A percentile compares a stretch with the other conserved stretches of the same genome.
Evolutionary conservation across 2,329 filamentous ascomycete species (phyloP).

Genomic region (Thelonectria olida): DNA sequence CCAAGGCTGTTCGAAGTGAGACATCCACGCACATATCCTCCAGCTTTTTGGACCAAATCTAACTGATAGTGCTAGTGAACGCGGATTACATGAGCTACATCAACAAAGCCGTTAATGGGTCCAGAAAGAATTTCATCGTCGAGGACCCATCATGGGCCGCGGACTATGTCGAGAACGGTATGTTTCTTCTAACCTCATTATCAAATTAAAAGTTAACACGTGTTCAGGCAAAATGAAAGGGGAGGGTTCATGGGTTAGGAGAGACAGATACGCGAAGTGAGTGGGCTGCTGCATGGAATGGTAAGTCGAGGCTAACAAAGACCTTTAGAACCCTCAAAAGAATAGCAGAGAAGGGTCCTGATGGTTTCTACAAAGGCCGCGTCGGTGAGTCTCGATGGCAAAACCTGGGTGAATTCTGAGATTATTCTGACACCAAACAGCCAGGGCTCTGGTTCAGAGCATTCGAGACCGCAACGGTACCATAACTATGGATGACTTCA

Average conservation of each 20-base stretch:
- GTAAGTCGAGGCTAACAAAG: conserved; percentile 1
- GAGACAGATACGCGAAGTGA: conserved; percentile 76
- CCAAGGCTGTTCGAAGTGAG: conserved; percentile 73
- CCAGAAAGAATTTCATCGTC: conserved; percentile 69
- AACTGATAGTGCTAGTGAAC: conserved; percentile 60
- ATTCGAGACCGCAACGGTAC: conserved; percentile 79
- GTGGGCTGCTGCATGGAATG: background rate
- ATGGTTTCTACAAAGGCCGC: conserved; percentile 78
- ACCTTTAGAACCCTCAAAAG: conserved; percentile 70
- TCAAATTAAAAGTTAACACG: conserved; percentile 5
- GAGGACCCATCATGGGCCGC: conserved; percentile 82
- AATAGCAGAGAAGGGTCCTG: conserved; percentile 77
- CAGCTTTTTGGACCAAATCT: conserved; percentile 21
- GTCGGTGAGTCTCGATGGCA: conserved; percentile 54
- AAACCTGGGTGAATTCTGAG: background rate
- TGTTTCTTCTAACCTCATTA: background rate
- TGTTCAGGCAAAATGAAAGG: conserved; percentile 67
- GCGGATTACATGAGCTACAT: conserved; percentile 82
- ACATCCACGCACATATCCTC: background rate
- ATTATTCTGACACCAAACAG: conserved; percentile 50
- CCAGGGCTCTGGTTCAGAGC: conserved; percentile 76
- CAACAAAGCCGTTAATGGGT: conserved; percentile 43
- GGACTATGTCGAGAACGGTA: conserved; percentile 86
- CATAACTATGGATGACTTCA: conserved; percentile 83
- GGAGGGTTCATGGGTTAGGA: conserved; percentile 80